A percentile compares a stretch with the other conserved stretches of the same genome.
phyloP scores from a whole-genome alignment of 805 yeast genomes.

The Priceomyces fermenticarens region DNA sequence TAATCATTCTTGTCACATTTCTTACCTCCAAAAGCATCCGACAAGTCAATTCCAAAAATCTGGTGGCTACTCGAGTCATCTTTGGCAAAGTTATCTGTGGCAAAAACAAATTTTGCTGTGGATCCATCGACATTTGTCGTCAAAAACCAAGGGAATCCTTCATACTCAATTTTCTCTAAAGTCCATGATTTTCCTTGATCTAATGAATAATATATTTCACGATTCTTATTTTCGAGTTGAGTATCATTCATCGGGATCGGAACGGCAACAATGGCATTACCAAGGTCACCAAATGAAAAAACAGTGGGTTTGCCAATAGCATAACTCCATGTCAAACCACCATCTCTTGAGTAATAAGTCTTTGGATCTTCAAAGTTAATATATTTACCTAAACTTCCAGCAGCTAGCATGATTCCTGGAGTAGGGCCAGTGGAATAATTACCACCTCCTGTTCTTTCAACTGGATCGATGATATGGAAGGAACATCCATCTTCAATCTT shows the following conservation, averaged over 20 bases:
- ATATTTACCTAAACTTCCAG: conserved; percentile 29
- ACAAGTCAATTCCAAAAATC: conserved; percentile 51
- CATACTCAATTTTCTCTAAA: conserved; percentile 42
- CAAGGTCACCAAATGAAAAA: conserved; percentile 72
- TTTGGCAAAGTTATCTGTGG: conserved; percentile 30
- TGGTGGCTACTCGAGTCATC: neutral
- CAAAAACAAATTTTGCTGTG: conserved; percentile 52
- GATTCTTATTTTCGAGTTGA: conserved; percentile 21
- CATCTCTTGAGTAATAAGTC: conserved; percentile 71
- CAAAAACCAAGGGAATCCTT: conserved; percentile 40
- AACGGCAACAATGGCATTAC: conserved; percentile 66
- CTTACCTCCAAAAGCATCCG: conserved; percentile 50
- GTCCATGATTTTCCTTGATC: conserved; percentile 76
- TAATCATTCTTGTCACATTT: conserved; percentile 50
- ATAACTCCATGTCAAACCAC: conserved; percentile 69
- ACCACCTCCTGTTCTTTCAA: conserved; percentile 39
- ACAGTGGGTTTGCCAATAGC: conserved; percentile 51
- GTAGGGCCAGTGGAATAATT: conserved; percentile 49
- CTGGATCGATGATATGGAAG: conserved; percentile 34
- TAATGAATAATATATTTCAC: conserved; percentile 49
- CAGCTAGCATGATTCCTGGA: conserved; percentile 44
- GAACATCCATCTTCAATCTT: conserved; percentile 48
- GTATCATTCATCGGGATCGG: conserved; percentile 30
- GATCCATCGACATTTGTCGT: conserved; percentile 71
- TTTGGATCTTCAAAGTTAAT: conserved; percentile 14